phyloP scores from a whole-genome alignment of 75 land plant species.

The Cunninghamia lanceolata region DNA sequence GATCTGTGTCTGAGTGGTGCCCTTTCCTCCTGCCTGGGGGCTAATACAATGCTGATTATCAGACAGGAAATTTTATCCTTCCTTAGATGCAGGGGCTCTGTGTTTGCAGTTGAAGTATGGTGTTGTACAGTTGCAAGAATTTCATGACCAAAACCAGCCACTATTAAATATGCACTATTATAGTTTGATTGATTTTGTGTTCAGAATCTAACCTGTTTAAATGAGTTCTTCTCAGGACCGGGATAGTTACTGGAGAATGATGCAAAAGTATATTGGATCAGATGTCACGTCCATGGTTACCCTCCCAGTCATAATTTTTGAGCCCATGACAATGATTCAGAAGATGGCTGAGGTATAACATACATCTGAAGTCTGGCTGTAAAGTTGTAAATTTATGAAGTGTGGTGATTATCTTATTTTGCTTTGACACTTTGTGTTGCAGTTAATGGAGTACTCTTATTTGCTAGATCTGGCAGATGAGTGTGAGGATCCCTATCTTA shows the following conservation, averaged over 20 bases:
- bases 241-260: slow-evolving; percentile 99
- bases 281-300: slow-evolving; percentile 99
- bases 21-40: too few relatives aligned
- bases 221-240: slow-evolving; percentile 57
- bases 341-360: slow-evolving; percentile 93
- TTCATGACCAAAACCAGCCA: background rate
- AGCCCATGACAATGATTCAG: slow-evolving; percentile 99
- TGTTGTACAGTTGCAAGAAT: background rate
- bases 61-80: too few relatives aligned
- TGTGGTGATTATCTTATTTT: slow-evolving; percentile 6
- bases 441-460: slow-evolving; percentile 95
- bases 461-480: slow-evolving; percentile 85
- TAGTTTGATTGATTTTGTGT: background rate
- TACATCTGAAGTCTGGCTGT: background rate
- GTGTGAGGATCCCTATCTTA: slow-evolving; percentile 87
- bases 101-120: background rate
- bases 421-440: slow-evolving; percentile 19
- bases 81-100: too few relatives aligned
- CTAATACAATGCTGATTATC: too few relatives aligned
- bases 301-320: slow-evolving; percentile 94
- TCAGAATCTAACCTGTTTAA: background rate
- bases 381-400: background rate
- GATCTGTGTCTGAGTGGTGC: too few relatives aligned
- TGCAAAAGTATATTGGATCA: slow-evolving; percentile 97
- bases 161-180: background rate